A percentile compares a stretch with the other conserved stretches of the same genome.
phyloP scores from a whole-genome alignment of 495 filamentous ascomycete genomes.

The Tuber indicum region DNA sequence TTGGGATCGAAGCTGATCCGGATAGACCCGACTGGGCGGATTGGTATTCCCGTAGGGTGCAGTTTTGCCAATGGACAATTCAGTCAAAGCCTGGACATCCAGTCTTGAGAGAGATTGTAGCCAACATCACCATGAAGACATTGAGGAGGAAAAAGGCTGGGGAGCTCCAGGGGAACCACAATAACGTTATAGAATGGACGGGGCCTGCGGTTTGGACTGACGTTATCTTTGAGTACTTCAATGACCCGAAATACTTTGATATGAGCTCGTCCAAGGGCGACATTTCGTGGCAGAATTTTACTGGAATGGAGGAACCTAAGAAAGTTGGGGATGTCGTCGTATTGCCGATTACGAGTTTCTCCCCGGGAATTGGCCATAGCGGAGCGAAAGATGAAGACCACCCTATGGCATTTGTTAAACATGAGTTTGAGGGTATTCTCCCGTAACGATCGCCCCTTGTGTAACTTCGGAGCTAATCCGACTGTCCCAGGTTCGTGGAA shows the following conservation, averaged over 20 bases:
- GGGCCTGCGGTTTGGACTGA: slow-evolving; percentile 96
- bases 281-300: slow-evolving; percentile 84
- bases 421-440: slow-evolving; percentile 79
- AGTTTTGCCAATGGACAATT: slow-evolving; percentile 99
- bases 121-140: slow-evolving; percentile 75
- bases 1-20: slow-evolving; percentile 95
- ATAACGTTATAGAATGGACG: slow-evolving; percentile 91
- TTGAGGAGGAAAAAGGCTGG: slow-evolving; percentile 67
- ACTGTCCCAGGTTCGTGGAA: slow-evolving; percentile 37
- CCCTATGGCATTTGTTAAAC: slow-evolving; percentile 96
- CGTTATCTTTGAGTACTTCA: slow-evolving; percentile 83
- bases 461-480: slow-evolving; percentile 22
- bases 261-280: slow-evolving; percentile 62
- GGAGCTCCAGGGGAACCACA: slow-evolving; percentile 58
- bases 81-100: slow-evolving; percentile 93
- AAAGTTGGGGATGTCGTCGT: slow-evolving; percentile 93
- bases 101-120: slow-evolving; percentile 77
- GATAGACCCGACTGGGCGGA: slow-evolving; percentile 86
- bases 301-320: slow-evolving; percentile 69
- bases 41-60: slow-evolving; percentile 92
- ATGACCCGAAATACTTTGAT: slow-evolving; percentile 83
- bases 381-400: slow-evolving; percentile 83
- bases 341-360: slow-evolving; percentile 93
- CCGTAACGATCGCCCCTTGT: not conserved
- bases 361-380: slow-evolving; percentile 90